Evolutionary conservation across 768 basidiomycete species (phyloP).

Genomic region (Crepidotus variabilis): DNA sequence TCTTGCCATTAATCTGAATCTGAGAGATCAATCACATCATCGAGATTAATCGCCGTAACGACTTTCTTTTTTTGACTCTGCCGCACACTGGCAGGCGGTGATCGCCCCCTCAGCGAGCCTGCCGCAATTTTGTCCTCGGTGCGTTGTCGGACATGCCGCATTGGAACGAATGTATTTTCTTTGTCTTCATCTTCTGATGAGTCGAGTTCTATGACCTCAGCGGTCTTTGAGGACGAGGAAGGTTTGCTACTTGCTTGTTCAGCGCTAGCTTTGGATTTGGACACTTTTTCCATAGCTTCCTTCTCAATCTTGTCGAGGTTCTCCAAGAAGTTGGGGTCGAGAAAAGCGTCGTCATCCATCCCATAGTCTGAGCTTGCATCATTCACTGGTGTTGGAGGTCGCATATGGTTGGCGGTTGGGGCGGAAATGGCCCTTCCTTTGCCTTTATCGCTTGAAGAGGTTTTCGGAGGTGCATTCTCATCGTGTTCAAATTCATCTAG

Average conservation of each 20-base stretch:
- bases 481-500: constrained; percentile 16
- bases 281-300: constrained; percentile 7
- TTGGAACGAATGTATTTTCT: constrained; percentile 54
- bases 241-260: background rate
- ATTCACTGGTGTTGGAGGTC: background rate
- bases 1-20: constrained; percentile 23
- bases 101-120: background rate
- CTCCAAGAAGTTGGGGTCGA: constrained; percentile 18
- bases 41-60: constrained; percentile 19
- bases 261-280: background rate
- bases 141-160: constrained; percentile 46
- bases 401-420: background rate
- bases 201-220: constrained; percentile 21
- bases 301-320: constrained; percentile 27
- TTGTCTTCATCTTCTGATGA: constrained; percentile 54
- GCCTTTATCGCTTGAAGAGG: constrained; percentile 13
- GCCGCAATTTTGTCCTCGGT: constrained; percentile 17
- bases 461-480: constrained; percentile 12
- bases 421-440: constrained; percentile 8
- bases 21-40: constrained; percentile 58
- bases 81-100: background rate
- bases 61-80: constrained; percentile 14
- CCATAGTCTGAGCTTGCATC: constrained; percentile 19
- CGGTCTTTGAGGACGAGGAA: constrained; percentile 34
- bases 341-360: constrained; percentile 18